phyloP scores from a whole-genome alignment of 805 yeast species.

The Candida germanica region DNA sequence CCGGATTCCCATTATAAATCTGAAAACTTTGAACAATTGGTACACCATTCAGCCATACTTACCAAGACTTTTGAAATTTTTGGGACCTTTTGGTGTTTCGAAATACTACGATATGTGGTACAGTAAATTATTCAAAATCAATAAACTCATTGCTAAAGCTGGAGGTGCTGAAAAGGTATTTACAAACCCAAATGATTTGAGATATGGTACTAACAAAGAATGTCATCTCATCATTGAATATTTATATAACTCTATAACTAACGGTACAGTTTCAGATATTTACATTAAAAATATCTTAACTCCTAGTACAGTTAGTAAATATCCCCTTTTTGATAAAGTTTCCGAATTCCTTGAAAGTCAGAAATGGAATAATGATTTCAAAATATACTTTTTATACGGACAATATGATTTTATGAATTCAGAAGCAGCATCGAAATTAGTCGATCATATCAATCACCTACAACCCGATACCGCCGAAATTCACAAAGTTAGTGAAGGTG shows the following conservation, averaged over 20 bases:
- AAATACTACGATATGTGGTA: slow-evolving; percentile 41
- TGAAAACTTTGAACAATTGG: slow-evolving; percentile 27
- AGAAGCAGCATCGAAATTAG: slow-evolving; percentile 46
- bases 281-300: slow-evolving; percentile 50
- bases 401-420: slow-evolving; percentile 72
- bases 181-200: slow-evolving; percentile 25
- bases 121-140: slow-evolving; percentile 36
- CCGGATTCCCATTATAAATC: slow-evolving; percentile 41
- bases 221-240: slow-evolving; percentile 36
- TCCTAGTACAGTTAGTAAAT: slow-evolving; percentile 58
- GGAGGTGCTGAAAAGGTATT: slow-evolving; percentile 29
- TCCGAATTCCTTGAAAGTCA: slow-evolving; percentile 23
- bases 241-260: slow-evolving; percentile 38
- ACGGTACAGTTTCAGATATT: slow-evolving; percentile 37
- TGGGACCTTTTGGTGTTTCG: slow-evolving; percentile 41
- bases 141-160: slow-evolving; percentile 27
- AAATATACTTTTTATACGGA: slow-evolving; percentile 57
- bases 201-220: slow-evolving; percentile 39
- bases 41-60: slow-evolving; percentile 43
- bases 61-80: slow-evolving; percentile 46
- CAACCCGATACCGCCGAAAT: slow-evolving; percentile 18
- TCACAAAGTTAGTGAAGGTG: slow-evolving; percentile 32
- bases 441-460: slow-evolving; percentile 17
- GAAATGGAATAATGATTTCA: slow-evolving; percentile 16
- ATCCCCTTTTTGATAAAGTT: slow-evolving; percentile 63